Conservation (phyloP, 2,329 filamentous ascomycete genomes). For the Penicillium sp. region DNA sequence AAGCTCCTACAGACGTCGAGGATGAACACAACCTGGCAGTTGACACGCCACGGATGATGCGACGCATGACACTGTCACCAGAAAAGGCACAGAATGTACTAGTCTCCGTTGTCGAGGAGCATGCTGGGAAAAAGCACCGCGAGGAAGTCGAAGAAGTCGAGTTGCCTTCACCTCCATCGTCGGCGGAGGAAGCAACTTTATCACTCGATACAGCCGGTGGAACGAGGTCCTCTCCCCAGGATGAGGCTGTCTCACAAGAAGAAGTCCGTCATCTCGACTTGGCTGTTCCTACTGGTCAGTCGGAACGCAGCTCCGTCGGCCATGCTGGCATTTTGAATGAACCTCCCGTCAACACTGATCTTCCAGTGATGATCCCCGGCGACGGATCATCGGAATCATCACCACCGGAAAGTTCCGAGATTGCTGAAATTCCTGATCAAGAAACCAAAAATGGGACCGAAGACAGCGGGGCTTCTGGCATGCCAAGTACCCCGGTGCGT, state of each 20-base stretch:
- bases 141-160: constrained; percentile 17
- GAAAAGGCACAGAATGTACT: constrained; percentile 65
- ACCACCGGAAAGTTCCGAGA: constrained; percentile 12
- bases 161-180: constrained; percentile 13
- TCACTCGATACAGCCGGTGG: constrained; percentile 20
- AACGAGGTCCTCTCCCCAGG: constrained; percentile 20
- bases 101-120: constrained; percentile 64
- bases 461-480: constrained; percentile 6
- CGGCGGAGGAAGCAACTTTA: constrained; percentile 23
- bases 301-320: constrained; percentile 20
- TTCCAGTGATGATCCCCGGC: constrained; percentile 5
- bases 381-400: constrained; percentile 10
- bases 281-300: constrained; percentile 43
- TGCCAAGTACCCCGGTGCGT: constrained; percentile 25
- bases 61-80: constrained; percentile 51
- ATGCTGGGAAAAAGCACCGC: constrained; percentile 45
- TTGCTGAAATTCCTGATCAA: constrained; percentile 2
- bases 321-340: constrained; percentile 7
- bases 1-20: constrained; percentile 40
- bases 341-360: constrained; percentile 8
- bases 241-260: constrained; percentile 43
- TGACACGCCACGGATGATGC: constrained; percentile 34
- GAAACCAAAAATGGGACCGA: constrained; percentile 13
- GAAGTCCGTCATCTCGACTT: constrained; percentile 62
- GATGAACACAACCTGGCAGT: constrained; percentile 28